phyloP scores from a whole-genome alignment of 2,329 filamentous ascomycete species.

The Penicillium sp. region DNA sequence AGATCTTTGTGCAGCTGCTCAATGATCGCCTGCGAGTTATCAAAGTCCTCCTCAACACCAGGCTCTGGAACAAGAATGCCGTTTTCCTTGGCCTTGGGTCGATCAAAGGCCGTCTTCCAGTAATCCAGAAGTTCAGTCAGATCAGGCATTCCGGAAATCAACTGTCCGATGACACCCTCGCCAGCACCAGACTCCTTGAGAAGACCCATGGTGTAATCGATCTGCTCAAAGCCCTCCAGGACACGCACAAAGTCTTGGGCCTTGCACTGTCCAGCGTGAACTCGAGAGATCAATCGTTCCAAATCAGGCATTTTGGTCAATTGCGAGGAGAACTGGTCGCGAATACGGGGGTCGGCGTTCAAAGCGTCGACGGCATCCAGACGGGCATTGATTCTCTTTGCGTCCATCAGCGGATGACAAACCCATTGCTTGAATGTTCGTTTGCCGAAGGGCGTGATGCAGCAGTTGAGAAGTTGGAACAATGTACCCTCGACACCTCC shows the following conservation, averaged over 20 bases:
- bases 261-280: conserved; percentile 88
- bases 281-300: conserved; percentile 87
- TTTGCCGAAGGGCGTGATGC: conserved; percentile 95
- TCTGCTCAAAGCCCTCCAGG: conserved; percentile 94
- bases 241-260: conserved; percentile 91
- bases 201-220: conserved; percentile 87
- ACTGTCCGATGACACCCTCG: conserved; percentile 77
- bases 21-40: conserved; percentile 75
- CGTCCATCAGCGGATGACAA: conserved; percentile 88
- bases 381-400: conserved; percentile 84
- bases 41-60: conserved; percentile 90
- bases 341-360: conserved; percentile 76
- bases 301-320: conserved; percentile 91
- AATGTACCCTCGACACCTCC: conserved; percentile 82
- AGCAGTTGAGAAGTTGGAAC: conserved; percentile 87
- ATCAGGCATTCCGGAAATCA: conserved; percentile 83
- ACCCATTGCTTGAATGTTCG: conserved; percentile 96
- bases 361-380: conserved; percentile 92
- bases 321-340: conserved; percentile 84
- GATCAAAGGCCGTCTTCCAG: conserved; percentile 92
- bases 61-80: conserved; percentile 81
- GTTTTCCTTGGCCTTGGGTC: conserved; percentile 71
- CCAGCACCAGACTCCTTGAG: conserved; percentile 72
- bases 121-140: conserved; percentile 70
- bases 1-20: conserved; percentile 73